Evolutionary conservation across 768 basidiomycete genomes (phyloP).

Genomic region (Phanerodontia chrysosporium): DNA sequence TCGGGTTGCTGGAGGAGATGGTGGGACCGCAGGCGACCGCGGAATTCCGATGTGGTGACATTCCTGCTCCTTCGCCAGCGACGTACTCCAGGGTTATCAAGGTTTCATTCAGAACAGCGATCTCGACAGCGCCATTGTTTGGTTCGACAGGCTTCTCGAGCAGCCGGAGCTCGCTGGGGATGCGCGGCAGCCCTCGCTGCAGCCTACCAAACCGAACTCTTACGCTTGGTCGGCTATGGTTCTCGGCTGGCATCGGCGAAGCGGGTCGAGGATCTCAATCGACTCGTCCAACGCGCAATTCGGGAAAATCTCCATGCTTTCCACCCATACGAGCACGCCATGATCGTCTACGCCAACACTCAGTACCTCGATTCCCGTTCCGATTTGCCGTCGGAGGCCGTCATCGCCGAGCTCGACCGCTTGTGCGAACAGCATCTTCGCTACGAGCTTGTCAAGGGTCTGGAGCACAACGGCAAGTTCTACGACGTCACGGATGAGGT

Average conservation of each 20-base stretch:
- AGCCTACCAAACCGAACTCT: constrained; percentile 47
- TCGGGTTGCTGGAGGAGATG: constrained; percentile 70
- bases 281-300: neutral
- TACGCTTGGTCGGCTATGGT: constrained; percentile 59
- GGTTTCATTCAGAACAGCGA: constrained; percentile 63
- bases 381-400: neutral
- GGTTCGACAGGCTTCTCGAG: constrained; percentile 64
- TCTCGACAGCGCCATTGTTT: constrained; percentile 55
- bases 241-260: constrained; percentile 46
- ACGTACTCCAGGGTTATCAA: constrained; percentile 63
- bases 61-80: constrained; percentile 55
- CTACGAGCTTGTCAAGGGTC: neutral
- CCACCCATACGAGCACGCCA: neutral
- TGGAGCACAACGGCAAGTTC: neutral
- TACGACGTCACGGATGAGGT: neutral
- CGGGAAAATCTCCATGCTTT: neutral
- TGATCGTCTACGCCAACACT: neutral
- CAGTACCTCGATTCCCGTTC: neutral
- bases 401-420: neutral
- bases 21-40: constrained; percentile 40
- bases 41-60: constrained; percentile 32
- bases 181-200: constrained; percentile 37
- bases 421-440: constrained; percentile 4
- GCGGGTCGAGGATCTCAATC: constrained; percentile 38
- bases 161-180: constrained; percentile 29